Evolutionary conservation across 2,329 filamentous ascomycete genomes (phyloP), one percentile per base, ranked within the genome.

Genomic region (Emericellopsis atlantica): DNA sequence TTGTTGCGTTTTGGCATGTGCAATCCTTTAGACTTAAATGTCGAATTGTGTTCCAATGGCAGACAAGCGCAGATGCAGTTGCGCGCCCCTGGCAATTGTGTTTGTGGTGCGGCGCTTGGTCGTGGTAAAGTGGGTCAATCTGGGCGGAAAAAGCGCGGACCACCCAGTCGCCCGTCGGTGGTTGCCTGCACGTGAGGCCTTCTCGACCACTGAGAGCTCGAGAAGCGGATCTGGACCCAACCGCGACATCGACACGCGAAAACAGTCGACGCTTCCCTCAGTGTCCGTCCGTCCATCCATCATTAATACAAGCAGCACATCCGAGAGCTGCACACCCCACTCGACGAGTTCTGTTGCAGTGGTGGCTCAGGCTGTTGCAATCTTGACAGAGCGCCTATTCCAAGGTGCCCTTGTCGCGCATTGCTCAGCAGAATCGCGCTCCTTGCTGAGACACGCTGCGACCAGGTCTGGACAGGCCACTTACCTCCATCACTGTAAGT

Each of bases 211-310:
- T 32, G 6, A 15, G 11, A 12, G 31, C 11, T 32, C 15, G 31
- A 32, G 31, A 15, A 21, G 26, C 12, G 22, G 18, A 21, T 21
- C 10, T 39, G 37, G 37, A 26, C 37, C 11, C 26, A 32, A 18
- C 31, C 40, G 40, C 40, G 40, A 31, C 40, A n/a, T 29, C 33
- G 34, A 41, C 40, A 41, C 40, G 40, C 40, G 33, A 41, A 41
- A 18, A 8, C 23, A 8, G 10, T 10, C 36, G 16, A 10, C 36
- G 14, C n/a, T 12, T 39, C 37, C 22, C 23, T 41, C 34, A 24
- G 16, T 33, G 22, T 32, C 21, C 29, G 29, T 31, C 26, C 32
- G 29, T 26, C 39, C 33, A 36, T n/a, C n/a, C n/a, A n/a, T n/a
- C n/a, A n/a, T 35, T 18, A 33, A 32, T 39, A 42, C 39, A n/a